Evolutionary conservation across 768 basidiomycete genomes (phyloP), one percentile per base, ranked within the genome.

Genomic region (Macrolepiota dolichaula): DNA sequence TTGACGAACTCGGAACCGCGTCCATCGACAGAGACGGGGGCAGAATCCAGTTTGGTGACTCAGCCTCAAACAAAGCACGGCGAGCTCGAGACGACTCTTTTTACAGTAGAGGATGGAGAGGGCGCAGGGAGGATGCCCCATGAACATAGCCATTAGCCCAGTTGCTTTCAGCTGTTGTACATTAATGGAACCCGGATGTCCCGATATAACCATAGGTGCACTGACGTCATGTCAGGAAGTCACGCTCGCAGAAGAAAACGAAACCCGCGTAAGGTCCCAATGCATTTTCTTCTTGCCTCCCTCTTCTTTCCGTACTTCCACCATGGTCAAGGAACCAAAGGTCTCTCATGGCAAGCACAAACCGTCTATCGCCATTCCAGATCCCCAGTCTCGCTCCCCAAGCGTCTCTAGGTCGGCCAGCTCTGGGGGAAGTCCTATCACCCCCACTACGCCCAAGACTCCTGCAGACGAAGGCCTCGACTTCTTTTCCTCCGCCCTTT

Each of bases 401-500:
- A 35, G 2, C 32, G 11, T 24, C n/a, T 47, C 22, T 49, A 24
- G 25, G 25, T 27, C 47, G 25, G 25, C 47, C 4, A 27, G 25
- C 13, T 27, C 22, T 24, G 19, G 7, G 1, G 15, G 1, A 13
- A 68, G 64, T 50, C 72, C 75, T 13, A 53, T 69, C 15, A 67
- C 70, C 29, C 76, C 77, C 10, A 75, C 77, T 58, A 88, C 88
- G 0, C 92, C 91, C 37, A 91, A 85, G 77, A 97, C 95, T 2
- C 95, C 94, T 38, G 94, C 95, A 42, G 94, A 96, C 71, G 94
- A 96, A 70, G 94, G 87, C 25, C 85, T 95, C 71, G 88, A 89
- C 37, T 97, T 92, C 77, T 97, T 97, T 68, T 81, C 89, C 66
- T 82, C 85, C 3, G 72, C 77, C 29, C 66, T 78, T 52, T 72